These are phyloP conservation scores for Athelia sp. DNA, from an alignment of 1,284 basidiomycete species.

Conservation along the genomic window DNA sequence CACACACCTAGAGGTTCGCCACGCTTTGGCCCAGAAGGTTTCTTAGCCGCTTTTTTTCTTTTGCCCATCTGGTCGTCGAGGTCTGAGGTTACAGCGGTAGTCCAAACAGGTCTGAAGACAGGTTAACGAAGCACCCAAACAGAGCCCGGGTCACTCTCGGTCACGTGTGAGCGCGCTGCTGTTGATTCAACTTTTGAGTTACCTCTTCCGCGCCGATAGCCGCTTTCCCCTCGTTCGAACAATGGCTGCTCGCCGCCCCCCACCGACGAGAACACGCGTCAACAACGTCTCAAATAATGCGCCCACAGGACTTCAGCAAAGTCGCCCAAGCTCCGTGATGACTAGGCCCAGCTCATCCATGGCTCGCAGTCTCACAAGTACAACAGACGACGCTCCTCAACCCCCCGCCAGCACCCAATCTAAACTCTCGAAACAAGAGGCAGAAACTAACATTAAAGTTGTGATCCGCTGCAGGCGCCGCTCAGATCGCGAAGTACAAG, in stretches of 20 bases:
- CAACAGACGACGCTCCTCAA: neutral
- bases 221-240: slow-evolving; percentile 1
- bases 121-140: too few species aligned
- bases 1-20: slow-evolving; percentile 69
- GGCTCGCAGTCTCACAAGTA: neutral
- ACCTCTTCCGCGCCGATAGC: neutral
- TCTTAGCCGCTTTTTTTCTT: slow-evolving; percentile 82
- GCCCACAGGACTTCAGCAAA: slow-evolving; percentile 17
- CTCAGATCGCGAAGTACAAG: slow-evolving; percentile 78
- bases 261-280: slow-evolving; percentile 34
- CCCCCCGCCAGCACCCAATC: neutral
- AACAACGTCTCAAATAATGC: slow-evolving; percentile 17
- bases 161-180: neutral
- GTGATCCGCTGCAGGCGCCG: slow-evolving; percentile 81
- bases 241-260: slow-evolving; percentile 51
- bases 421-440: slow-evolving; percentile 24
- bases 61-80: slow-evolving; percentile 59
- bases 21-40: slow-evolving; percentile 52
- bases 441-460: slow-evolving; percentile 84
- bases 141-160: neutral
- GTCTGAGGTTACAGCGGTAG: too few species aligned
- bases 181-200: neutral
- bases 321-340: slow-evolving; percentile 35
- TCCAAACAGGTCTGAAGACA: too few species aligned
- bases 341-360: slow-evolving; percentile 24